Base-by-base conservation (phyloP, 73 alveolate species). In the Effrenium voratum region DNA sequence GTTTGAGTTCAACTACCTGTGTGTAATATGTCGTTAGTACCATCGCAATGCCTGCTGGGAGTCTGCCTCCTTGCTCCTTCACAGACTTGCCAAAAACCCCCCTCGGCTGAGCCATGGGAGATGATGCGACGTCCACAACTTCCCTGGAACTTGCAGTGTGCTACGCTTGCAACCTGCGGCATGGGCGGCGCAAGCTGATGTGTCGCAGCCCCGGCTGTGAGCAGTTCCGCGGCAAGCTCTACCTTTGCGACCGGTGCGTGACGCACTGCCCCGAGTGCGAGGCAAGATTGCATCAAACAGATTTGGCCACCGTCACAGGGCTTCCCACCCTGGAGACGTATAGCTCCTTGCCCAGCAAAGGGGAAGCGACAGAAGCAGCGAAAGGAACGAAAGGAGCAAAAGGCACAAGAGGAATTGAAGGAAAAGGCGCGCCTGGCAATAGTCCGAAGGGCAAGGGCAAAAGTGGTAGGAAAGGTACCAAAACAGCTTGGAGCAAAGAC, bases 211-310 rank as follows among this genome's bases (percentile, higher is more conserved):
- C 93, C 8, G 12, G 93, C 34, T 84, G 93, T 55, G 57, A 84
- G 59, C 19, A 36, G 44, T 84, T n/a, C 52, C 93, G 93, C 28
- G 93, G 93, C 52, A 40, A 36, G 77, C 15, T 84, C 93, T 40
- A 52, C 40, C 34, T 84, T 6, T 84, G 93, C 55, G 0, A 2
- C 45, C 15, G 45, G 26, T 84, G 93, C 41, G 76, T 41, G 3
- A 16, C 13, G 30, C 38, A 36, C 79, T 84, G 93, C 32, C 93
- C 93, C 34, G 19, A 0, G 0, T 84, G 93, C 79, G 10, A 36
- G 0, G 26, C 15, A 40, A 55, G 79, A 15, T 60, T 84, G 40
- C 30, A 30, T 13, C n/a, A 55, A 19, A 30, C n/a, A 1, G 73
- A 84, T 41, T 19, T 84, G 28, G 2, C 43, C 52, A 84, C 93